Percentiles rank a stretch among this genome's conserved stretches.
Evolutionary conservation across 129 eudicot genomes (phyloP).

Genomic region (Kitagawia praeruptora): DNA sequence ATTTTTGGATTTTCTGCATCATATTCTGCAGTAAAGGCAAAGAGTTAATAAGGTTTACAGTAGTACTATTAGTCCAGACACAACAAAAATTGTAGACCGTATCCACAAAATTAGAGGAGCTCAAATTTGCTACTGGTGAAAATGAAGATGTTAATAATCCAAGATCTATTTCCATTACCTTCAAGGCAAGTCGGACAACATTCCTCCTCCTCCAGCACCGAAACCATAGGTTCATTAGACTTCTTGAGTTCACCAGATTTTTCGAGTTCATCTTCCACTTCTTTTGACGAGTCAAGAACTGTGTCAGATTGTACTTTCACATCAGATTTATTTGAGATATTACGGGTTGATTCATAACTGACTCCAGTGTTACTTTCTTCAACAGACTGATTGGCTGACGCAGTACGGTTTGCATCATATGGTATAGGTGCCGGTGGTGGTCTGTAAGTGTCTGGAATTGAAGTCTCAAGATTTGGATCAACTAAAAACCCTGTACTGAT

Average conservation of each 20-base stretch:
- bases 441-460: conserved; percentile 67
- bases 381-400: conserved; percentile 25
- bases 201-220: conserved; percentile 58
- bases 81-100: conserved; percentile 1
- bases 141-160: not conserved
- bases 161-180: conserved; percentile 35
- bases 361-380: conserved; percentile 25
- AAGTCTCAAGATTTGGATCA: conserved; percentile 80
- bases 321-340: conserved; percentile 33
- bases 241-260: conserved; percentile 56
- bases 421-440: conserved; percentile 83
- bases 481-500: conserved; percentile 66
- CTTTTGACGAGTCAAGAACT: conserved; percentile 39
- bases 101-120: not conserved
- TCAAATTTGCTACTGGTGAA: not conserved
- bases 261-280: conserved; percentile 44
- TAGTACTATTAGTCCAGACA: not conserved
- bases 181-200: conserved; percentile 89
- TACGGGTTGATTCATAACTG: conserved; percentile 26
- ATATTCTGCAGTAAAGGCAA: conserved; percentile 49
- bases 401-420: conserved; percentile 44
- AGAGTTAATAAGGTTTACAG: not conserved
- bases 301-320: conserved; percentile 30
- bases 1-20: conserved; percentile 87
- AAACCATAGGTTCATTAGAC: conserved; percentile 31